Base-by-base conservation (phyloP, 2,329 filamentous ascomycete species). In the Neopestalotiopsis sp. region DNA sequence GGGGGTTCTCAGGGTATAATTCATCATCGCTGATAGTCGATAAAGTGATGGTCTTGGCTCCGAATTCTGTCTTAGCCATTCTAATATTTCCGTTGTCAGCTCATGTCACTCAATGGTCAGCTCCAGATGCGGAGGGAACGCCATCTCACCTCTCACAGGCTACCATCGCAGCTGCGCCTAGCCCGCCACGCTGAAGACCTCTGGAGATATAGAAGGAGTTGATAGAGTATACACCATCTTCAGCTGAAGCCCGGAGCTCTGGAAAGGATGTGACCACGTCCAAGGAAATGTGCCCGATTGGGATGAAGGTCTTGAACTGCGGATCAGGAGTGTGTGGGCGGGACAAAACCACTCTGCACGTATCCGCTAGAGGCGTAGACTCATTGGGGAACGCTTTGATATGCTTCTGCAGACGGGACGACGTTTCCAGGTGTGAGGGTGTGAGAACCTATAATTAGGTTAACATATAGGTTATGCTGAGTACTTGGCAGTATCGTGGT, bases 271-370 rank as follows among this genome's bases (percentile, higher is more conserved):
- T 69, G 34, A 72, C 69, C 4, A 60, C 67, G 68, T 76, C 75
- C 4, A 80, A 72, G 2, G 75, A 73, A 45, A 79, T 76, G 60
- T 80, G 78, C 3, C 78, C 78, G 28, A 80, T 69, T 1, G 78
- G 78, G 5, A 74, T 58, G 57, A 80, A 79, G 3, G 34, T 30
- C 0, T 67, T 30, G 4, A 45, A 12, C 0, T 69, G 57, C 1
- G 73, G 70, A 1, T 70, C 67, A 1, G 71, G 72, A 68, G 65
- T 76, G 65, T 69, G 71, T 64, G 30, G 40, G 0, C 64, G 77
- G 34, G 42, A 71, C 20, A 68, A 67, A 20, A 71, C 67, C 64
- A 24, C 70, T 68, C 69, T 74, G 62, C 68, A 68, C 24, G 67
- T 73, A 38, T 75, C 72, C 10, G 49, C 30, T 12, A 74, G 69